phyloP scores from a whole-genome alignment of 2,329 filamentous ascomycete species.

The Fusarium concolor region DNA sequence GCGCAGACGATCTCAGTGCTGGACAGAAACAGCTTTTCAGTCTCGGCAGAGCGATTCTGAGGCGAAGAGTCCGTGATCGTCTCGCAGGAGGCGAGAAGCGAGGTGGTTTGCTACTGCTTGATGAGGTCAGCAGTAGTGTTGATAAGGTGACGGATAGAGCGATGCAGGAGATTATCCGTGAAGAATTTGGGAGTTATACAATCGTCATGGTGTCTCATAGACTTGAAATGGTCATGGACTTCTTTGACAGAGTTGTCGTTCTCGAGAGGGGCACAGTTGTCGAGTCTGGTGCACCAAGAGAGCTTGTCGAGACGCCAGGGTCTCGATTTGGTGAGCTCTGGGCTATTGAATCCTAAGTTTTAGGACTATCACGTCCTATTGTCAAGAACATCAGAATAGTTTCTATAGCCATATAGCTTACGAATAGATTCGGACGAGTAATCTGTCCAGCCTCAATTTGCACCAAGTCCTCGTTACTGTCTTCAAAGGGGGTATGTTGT shows the following conservation, averaged over 20 bases:
- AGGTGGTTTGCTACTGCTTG: conserved; percentile 53
- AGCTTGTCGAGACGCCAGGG: conserved; percentile 40
- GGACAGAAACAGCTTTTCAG: conserved; percentile 75
- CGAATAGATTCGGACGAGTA: no score
- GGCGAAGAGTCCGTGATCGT: conserved; percentile 44
- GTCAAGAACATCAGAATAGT: no score
- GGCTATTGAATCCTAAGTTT: conserved; percentile 37
- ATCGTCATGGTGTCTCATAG: conserved; percentile 63
- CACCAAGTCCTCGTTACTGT: no score
- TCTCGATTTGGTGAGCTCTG: conserved; percentile 51
- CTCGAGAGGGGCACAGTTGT: conserved; percentile 62
- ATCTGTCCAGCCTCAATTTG: no score
- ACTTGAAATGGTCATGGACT: conserved; percentile 63
- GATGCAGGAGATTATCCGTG: conserved; percentile 56
- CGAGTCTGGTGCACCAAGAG: conserved; percentile 50
- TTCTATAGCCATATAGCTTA: no score
- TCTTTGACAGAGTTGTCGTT: conserved; percentile 61
- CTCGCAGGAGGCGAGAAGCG: conserved; percentile 23
- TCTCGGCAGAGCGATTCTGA: conserved; percentile 68
- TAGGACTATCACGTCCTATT: no score
- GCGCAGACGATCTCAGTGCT: conserved; percentile 62
- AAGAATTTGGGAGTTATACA: conserved; percentile 60
- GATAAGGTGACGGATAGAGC: conserved; percentile 56
- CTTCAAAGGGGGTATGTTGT: no score
- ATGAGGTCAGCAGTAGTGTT: conserved; percentile 58